Percentiles rank a stretch among this genome's conserved stretches.
Conservation (phyloP, 345 rosid genomes). For the Camelina sativa region DNA sequence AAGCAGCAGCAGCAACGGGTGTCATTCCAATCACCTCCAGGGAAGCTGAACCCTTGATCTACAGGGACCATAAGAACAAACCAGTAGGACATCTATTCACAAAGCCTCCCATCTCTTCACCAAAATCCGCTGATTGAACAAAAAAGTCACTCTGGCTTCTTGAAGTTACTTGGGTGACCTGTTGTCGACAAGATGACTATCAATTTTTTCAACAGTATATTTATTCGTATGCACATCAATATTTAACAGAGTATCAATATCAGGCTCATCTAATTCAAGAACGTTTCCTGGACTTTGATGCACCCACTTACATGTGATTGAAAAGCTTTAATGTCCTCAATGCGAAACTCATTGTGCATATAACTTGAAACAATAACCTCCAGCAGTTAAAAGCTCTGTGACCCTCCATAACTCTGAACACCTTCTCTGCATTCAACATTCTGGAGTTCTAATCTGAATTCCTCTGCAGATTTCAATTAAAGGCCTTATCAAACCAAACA, state of each 20-base stretch:
- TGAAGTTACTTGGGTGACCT: not conserved
- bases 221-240: not conserved
- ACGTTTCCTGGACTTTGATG: constrained; percentile 44
- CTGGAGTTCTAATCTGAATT: no score
- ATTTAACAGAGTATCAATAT: not conserved
- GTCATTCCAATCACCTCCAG: constrained; percentile 42
- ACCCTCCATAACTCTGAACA: constrained; percentile 41
- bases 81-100: constrained; percentile 54
- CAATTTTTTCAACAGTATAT: constrained; percentile 18
- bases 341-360: constrained; percentile 43
- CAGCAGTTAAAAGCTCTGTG: constrained; percentile 34
- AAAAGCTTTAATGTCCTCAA: constrained; percentile 56
- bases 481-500: not conserved
- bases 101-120: constrained; percentile 42
- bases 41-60: constrained; percentile 67
- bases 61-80: constrained; percentile 50
- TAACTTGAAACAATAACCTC: constrained; percentile 54
- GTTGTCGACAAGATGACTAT: not conserved
- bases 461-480: no score
- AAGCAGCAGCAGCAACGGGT: constrained; percentile 38
- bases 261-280: not conserved
- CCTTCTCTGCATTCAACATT: constrained; percentile 38
- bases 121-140: constrained; percentile 49
- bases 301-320: constrained; percentile 58
- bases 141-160: not conserved